A percentile compares a stretch with the other conserved stretches of the same genome.
Conservation (phyloP, 2,329 filamentous ascomycete species). For the Colletotrichum somersetense region DNA sequence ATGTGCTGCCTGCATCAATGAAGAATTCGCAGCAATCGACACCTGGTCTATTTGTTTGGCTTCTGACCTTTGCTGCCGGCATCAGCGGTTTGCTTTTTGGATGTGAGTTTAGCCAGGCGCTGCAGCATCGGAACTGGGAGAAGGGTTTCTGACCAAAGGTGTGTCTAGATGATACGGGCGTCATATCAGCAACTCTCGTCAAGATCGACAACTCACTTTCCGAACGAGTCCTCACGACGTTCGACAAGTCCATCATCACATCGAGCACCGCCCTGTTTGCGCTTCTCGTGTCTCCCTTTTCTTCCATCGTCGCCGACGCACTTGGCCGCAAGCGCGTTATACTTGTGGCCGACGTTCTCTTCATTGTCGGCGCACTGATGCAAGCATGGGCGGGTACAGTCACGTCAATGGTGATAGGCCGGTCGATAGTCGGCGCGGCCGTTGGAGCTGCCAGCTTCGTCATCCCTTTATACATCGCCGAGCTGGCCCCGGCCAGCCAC, state of each 20-base stretch:
- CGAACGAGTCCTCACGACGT: constrained; percentile 66
- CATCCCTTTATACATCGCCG: constrained; percentile 88
- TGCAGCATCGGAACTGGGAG: background rate
- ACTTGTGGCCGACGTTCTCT: constrained; percentile 74
- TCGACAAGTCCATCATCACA: constrained; percentile 79
- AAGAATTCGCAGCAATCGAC: constrained; percentile 32
- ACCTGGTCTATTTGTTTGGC: constrained; percentile 69
- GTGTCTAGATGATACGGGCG: constrained; percentile 71
- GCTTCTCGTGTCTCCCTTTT: constrained; percentile 72
- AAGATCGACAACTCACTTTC: constrained; percentile 72
- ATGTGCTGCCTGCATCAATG: constrained; percentile 40
- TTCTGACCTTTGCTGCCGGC: constrained; percentile 73
- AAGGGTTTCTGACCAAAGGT: constrained; percentile 17
- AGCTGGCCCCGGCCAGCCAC: constrained; percentile 81
- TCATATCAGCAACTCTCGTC: constrained; percentile 76
- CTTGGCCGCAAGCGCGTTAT: constrained; percentile 74
- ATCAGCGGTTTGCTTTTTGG: constrained; percentile 78
- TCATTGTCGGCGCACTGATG: constrained; percentile 74
- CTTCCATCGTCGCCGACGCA: constrained; percentile 72
- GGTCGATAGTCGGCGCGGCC: constrained; percentile 77
- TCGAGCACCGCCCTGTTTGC: constrained; percentile 77
- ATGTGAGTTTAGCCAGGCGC: constrained; percentile 60
- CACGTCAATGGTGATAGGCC: constrained; percentile 73
- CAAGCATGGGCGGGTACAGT: constrained; percentile 74
- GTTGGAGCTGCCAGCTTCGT: constrained; percentile 85